Percentiles rank a stretch among this genome's conserved stretches.
Evolutionary conservation across 1,139 yeast genomes (phyloP).

Genomic region (Blastobotrys arbuscula): DNA sequence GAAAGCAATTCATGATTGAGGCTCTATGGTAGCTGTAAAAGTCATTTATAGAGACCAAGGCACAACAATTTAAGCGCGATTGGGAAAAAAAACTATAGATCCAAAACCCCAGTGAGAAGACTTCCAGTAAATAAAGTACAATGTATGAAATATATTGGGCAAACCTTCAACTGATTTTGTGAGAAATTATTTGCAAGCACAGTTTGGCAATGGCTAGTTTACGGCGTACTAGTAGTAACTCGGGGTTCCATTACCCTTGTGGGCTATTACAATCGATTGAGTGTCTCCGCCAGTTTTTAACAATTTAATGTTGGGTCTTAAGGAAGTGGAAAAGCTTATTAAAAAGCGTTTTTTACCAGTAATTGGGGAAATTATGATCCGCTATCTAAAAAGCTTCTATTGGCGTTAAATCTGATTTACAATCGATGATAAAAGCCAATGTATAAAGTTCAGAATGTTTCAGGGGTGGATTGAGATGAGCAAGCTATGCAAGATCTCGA

Average conservation of each 20-base stretch:
- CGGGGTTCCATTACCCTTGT: no score
- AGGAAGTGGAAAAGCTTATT: slow-evolving; percentile 36
- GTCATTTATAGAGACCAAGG: slow-evolving; percentile 29
- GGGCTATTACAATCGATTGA: no score
- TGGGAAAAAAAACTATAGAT: slow-evolving; percentile 25
- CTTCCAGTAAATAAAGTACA: slow-evolving; percentile 32
- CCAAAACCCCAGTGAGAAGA: slow-evolving; percentile 17
- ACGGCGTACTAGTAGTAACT: slow-evolving; percentile 30
- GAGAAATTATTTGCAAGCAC: slow-evolving; percentile 37
- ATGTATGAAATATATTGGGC: slow-evolving; percentile 42
- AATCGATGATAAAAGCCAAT: slow-evolving; percentile 39
- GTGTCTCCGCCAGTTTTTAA: slow-evolving; percentile 40
- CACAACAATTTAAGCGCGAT: slow-evolving; percentile 26
- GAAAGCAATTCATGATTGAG: no score
- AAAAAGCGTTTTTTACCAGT: slow-evolving; percentile 40
- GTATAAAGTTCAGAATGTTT: slow-evolving; percentile 39
- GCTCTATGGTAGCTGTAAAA: no score
- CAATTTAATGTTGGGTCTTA: slow-evolving; percentile 35
- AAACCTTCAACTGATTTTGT: no score
- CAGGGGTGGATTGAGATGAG: slow-evolving; percentile 48
- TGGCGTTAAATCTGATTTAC: no score
- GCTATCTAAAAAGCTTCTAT: no score
- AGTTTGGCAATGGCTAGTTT: slow-evolving; percentile 34
- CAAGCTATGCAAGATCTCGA: slow-evolving; percentile 34
- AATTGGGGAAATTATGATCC: slow-evolving; percentile 46